Conservation (phyloP, 148 eudicot species). For the Fallopia convolvulus region DNA sequence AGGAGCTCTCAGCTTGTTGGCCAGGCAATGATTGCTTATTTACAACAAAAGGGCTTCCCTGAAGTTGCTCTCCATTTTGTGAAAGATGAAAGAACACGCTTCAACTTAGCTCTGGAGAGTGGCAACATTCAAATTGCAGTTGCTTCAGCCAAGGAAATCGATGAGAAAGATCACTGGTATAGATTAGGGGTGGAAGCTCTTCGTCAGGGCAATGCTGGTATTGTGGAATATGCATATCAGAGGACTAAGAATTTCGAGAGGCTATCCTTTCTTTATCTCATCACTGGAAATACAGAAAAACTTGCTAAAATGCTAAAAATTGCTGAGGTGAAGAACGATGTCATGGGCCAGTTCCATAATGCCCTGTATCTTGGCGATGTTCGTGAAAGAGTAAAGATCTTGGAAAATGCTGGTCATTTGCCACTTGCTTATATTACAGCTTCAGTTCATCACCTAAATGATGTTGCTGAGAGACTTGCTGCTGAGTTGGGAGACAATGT, state of each 20-base stretch:
- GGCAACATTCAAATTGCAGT: conserved; percentile 68
- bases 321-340: conserved; percentile 57
- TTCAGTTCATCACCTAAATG: conserved; percentile 48
- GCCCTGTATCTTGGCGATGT: conserved; percentile 66
- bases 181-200: conserved; percentile 75
- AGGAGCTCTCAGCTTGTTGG: conserved; percentile 89
- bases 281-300: conserved; percentile 68
- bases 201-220: conserved; percentile 74
- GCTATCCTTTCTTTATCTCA: conserved; percentile 61
- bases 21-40: conserved; percentile 95
- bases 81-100: conserved; percentile 71
- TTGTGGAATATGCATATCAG: conserved; percentile 78
- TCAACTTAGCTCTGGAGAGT: conserved; percentile 48
- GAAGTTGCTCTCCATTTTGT: conserved; percentile 98
- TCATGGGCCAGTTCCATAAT: conserved; percentile 77
- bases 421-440: conserved; percentile 73
- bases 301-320: conserved; percentile 46
- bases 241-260: conserved; percentile 75
- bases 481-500: conserved; percentile 47
- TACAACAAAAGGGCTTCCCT: conserved; percentile 98
- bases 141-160: conserved; percentile 72
- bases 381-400: conserved; percentile 64
- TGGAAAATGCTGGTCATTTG: conserved; percentile 53
- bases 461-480: conserved; percentile 44
- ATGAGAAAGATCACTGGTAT: conserved; percentile 73